Percentiles rank a stretch among this genome's conserved stretches.
Conservation (phyloP, 768 basidiomycete genomes). For the Lactifluus pinguis region DNA sequence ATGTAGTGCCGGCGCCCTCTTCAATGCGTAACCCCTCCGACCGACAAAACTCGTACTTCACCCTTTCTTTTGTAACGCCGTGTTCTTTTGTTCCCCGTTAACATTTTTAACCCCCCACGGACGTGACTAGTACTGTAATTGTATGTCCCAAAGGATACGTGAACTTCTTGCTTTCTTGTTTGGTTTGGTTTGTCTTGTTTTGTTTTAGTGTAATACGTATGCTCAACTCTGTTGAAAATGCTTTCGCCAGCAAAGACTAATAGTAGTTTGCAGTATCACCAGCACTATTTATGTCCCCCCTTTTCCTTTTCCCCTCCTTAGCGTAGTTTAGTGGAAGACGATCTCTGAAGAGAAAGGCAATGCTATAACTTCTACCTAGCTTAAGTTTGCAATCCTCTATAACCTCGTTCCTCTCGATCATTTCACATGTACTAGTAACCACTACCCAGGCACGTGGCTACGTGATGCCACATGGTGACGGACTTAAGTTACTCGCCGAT, state of each 20-base stretch:
- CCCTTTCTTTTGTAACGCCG: not conserved
- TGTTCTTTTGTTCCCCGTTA: not conserved
- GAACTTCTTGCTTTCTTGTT: not conserved
- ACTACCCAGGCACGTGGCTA: not conserved
- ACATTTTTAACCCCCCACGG: not conserved
- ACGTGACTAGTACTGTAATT: slow-evolving; percentile 2
- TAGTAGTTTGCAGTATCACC: too few relatives aligned
- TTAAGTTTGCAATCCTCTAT: not conserved
- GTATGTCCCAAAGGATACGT: not conserved
- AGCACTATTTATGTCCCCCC: not conserved
- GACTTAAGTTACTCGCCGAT: not conserved
- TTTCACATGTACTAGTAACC: not conserved
- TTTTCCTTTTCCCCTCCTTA: too few relatives aligned
- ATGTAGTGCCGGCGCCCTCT: not conserved
- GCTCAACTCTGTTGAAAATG: not conserved
- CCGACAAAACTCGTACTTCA: not conserved
- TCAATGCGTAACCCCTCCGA: not conserved
- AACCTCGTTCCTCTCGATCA: not conserved
- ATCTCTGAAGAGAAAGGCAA: not conserved
- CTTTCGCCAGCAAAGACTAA: not conserved
- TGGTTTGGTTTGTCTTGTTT: not conserved
- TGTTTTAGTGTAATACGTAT: slow-evolving; percentile 1
- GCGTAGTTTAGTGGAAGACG: not conserved
- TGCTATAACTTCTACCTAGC: not conserved
- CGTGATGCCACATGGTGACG: not conserved